Evolutionary conservation across 1,284 basidiomycete species (phyloP), one percentile per base, ranked within the genome.

Genomic region (Ceratobasidium sp.): DNA sequence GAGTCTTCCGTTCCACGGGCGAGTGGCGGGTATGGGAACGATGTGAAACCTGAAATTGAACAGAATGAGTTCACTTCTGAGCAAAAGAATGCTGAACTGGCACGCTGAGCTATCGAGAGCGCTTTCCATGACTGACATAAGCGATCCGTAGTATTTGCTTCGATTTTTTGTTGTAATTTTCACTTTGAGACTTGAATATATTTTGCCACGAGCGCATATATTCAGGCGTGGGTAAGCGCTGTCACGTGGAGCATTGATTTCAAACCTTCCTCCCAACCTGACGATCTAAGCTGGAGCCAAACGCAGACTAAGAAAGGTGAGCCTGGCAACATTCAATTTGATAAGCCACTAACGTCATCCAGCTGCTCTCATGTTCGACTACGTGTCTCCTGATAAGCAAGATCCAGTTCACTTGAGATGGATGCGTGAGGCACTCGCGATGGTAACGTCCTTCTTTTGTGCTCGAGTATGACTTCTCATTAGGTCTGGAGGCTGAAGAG

Each of bases 401-500:
- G 68, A 70, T 44, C 63, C 63, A 9, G 42, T 80, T 3, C 83
- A 83, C 26, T 53, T 82, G 60, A 80, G 81, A 68, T 82, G 82
- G 81, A 82, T 82, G 81, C 72, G 70, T 23, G 69, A 71, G 44
- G 79, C 82, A 2, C 81, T 82, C 77, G 71, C 68, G 15, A 81
- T 83, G 81, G 81, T 81, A n/a, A 20, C 13, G 12, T 23, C 9
- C 13, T 2, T 7, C 40, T 20, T 44, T n/a, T 23, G 39, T 10
- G 20, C 9, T 23, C 20, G 5, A 46, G 15, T 39, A 18, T 18
- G n/a, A 23, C 53, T 18, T 39, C 44, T 68, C 9, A 72, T 13
- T 10, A 18, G 60, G 42, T 44, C 2, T 39, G 26, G 15, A 94
- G 93, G 93, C 94, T 72, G 90, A 94, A 82, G 95, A 99, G 85